A percentile compares a stretch with the other conserved stretches of the same genome.
Evolutionary conservation across 2,329 filamentous ascomycete genomes (phyloP).

Genomic region (Byssoonygena ceratinophila): DNA sequence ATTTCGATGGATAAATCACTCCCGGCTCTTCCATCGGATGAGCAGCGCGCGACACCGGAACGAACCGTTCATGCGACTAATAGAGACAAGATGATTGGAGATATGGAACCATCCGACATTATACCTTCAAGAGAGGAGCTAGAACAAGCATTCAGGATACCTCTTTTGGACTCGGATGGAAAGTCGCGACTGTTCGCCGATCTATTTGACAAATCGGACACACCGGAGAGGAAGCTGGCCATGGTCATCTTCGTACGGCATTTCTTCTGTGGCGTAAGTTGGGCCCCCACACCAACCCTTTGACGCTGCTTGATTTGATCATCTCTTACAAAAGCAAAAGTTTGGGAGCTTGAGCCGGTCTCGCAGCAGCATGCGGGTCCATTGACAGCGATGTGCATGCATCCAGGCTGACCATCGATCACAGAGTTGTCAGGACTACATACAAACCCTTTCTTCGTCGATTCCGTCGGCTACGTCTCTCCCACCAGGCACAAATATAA

Average conservation of each 20-base stretch:
- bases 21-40: not conserved
- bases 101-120: not conserved
- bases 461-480: slow-evolving; percentile 43
- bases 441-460: slow-evolving; percentile 51
- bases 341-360: not conserved
- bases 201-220: slow-evolving; percentile 38
- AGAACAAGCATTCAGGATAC: slow-evolving; percentile 13
- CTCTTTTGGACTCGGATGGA: slow-evolving; percentile 51
- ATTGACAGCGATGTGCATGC: no score
- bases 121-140: slow-evolving; percentile 10
- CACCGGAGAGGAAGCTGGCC: slow-evolving; percentile 41
- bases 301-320: not conserved
- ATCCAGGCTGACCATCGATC: slow-evolving; percentile 1
- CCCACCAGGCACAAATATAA: slow-evolving; percentile 50
- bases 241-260: slow-evolving; percentile 66
- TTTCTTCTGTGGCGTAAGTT: slow-evolving; percentile 67
- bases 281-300: not conserved
- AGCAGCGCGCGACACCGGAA: not conserved
- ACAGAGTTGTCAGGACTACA: slow-evolving; percentile 66
- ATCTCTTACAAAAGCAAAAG: not conserved
- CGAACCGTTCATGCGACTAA: not conserved
- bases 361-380: no score
- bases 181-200: slow-evolving; percentile 52
- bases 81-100: not conserved
- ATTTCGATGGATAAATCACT: slow-evolving; percentile 6